A percentile compares a stretch with the other conserved stretches of the same genome.
These are phyloP conservation scores for Abelmoschus esculentus DNA, from an alignment of 345 rosid species.

Conservation along the genomic window DNA sequence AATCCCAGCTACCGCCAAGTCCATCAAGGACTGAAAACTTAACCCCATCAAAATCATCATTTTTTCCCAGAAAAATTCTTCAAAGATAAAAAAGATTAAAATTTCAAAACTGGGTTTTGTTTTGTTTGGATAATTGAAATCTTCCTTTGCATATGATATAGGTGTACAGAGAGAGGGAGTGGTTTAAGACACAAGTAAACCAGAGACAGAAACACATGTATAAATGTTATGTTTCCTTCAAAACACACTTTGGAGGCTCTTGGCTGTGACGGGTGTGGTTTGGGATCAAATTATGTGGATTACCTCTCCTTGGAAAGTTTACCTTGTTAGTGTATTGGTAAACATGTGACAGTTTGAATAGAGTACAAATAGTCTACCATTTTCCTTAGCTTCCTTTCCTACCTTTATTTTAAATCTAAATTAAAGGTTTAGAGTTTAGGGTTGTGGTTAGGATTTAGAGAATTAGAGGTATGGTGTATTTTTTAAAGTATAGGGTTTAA, in stretches of 20 bases:
- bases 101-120: background rate
- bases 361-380: no score
- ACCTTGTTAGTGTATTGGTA: no score
- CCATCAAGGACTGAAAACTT: slow-evolving; percentile 50
- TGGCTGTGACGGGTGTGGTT: background rate
- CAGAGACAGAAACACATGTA: background rate
- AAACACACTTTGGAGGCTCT: background rate
- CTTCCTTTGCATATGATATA: background rate
- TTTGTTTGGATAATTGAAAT: background rate
- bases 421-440: no score
- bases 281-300: no score
- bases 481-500: no score
- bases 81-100: background rate
- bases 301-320: no score
- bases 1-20: slow-evolving; percentile 64
- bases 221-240: background rate
- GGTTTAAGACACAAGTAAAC: background rate
- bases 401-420: no score
- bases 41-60: slow-evolving; percentile 37
- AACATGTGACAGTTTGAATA: no score
- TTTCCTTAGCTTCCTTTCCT: no score
- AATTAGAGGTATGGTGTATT: no score
- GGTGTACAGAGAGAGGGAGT: background rate
- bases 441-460: no score
- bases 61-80: background rate